phyloP scores from a whole-genome alignment of 192 early-diverging fungal genomes.

The Entrophospora sp. region DNA sequence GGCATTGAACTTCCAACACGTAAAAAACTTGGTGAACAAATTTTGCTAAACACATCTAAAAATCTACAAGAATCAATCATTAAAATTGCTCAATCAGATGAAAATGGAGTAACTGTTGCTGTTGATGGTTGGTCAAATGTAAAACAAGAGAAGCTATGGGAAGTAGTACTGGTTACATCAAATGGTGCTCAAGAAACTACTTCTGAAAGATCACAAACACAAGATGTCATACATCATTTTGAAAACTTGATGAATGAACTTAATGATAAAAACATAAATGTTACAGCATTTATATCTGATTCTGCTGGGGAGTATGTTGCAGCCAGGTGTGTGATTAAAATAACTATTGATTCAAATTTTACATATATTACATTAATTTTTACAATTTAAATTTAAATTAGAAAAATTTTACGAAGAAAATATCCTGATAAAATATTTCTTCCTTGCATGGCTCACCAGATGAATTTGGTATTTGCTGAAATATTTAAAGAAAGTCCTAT shows the following conservation, averaged over 20 bases:
- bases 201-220: background rate
- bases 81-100: background rate
- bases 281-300: background rate
- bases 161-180: background rate
- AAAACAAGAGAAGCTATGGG: background rate
- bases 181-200: background rate
- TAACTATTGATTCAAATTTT: background rate
- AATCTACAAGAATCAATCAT: background rate
- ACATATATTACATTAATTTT: background rate
- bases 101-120: background rate
- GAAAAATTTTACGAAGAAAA: background rate
- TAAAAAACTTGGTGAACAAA: background rate
- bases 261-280: background rate
- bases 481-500: background rate
- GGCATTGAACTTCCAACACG: background rate
- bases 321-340: background rate
- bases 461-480: background rate
- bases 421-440: background rate
- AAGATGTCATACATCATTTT: background rate
- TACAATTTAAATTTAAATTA: background rate
- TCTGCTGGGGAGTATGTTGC: background rate
- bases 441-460: background rate
- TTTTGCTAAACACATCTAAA: background rate
- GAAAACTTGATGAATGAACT: background rate
- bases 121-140: constrained; percentile 2